Base-by-base conservation (phyloP, 306 rosid genomes). In the Benincasa hispida region DNA sequence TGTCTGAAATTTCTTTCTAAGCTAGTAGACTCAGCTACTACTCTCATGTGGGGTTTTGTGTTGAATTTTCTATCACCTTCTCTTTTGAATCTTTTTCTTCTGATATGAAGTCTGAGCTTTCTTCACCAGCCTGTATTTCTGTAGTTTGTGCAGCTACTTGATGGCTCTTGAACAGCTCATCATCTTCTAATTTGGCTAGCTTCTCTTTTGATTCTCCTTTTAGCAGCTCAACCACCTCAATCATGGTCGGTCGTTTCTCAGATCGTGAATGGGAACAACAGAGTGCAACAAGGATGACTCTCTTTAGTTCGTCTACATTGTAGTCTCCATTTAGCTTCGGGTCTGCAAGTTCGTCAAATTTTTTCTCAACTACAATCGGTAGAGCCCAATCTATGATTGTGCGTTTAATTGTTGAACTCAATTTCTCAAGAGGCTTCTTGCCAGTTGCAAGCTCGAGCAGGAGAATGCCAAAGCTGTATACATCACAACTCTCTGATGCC, bases 381-480 rank as follows among this genome's bases (percentile, higher is more conserved):
- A 94, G 86, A 0, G 96, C 99, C 99, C 99, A 94, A 66, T 94
- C 99, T 18, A 85, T 58, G 75, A 94, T 89, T 0, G 93, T 66
- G 58, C 89, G 95, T 82, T 88, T 90, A 78, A 79, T 25, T 6
- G 89, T 21, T 5, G 86, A n/a, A 45, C 67, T 82, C 56, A 87
- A 69, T 77, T 89, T 91, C 75, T 87, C 96, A 12, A 92, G 86
- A 56, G 99, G 99, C 76, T 82, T 94, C 88, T 78, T 88, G 78
- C 99, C 96, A 72, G 88, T 87, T 17, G 92, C 95, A n/a, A 94
- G 95, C 82, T 94, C 99, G 39, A 94, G 90, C 77, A 94, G 85
- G 56, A 94, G 99, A 79, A 94, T 87, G 66, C 99, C 99, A 2
- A 87, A 92, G 84, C 99, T 94, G 86, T 84, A 94, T 45, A 94